phyloP scores from a whole-genome alignment of 371 early-diverging fungal species.

The Rhizopus sp. region DNA sequence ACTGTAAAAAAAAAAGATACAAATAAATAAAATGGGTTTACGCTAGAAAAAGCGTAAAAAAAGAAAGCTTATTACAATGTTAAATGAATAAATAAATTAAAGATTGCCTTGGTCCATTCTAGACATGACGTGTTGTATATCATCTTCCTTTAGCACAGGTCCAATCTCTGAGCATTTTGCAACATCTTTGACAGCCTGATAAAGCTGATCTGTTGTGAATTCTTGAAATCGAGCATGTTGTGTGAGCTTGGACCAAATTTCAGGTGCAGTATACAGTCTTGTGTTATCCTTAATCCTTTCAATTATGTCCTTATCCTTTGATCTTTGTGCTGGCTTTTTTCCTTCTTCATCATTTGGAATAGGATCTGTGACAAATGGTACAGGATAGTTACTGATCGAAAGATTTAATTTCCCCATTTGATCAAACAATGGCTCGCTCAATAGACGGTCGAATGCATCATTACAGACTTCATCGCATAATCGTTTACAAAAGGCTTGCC shows the following conservation, averaged over 20 bases:
- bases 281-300: constrained; percentile 1
- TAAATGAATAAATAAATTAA: constrained; percentile 5
- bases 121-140: constrained; percentile 23
- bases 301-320: constrained; percentile 6
- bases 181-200: constrained; percentile 47
- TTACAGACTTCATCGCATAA: constrained; percentile 30
- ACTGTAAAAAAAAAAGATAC: not conserved
- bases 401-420: constrained; percentile 32
- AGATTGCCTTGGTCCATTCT: constrained; percentile 26
- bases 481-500: constrained; percentile 26
- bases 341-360: constrained; percentile 3
- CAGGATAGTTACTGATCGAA: constrained; percentile 10
- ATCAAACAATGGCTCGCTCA: constrained; percentile 49
- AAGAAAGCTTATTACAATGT: not conserved
- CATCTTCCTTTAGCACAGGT: constrained; percentile 49
- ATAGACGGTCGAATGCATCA: constrained; percentile 31
- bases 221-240: constrained; percentile 53
- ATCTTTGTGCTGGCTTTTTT: not conserved
- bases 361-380: constrained; percentile 14
- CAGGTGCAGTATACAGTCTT: constrained; percentile 10
- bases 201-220: constrained; percentile 40
- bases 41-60: not conserved
- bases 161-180: constrained; percentile 58
- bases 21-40: not conserved
- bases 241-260: constrained; percentile 55